These are phyloP conservation scores for Coelastrella sp. DNA, from an alignment of 139 green algal species.

Conservation along the genomic window DNA sequence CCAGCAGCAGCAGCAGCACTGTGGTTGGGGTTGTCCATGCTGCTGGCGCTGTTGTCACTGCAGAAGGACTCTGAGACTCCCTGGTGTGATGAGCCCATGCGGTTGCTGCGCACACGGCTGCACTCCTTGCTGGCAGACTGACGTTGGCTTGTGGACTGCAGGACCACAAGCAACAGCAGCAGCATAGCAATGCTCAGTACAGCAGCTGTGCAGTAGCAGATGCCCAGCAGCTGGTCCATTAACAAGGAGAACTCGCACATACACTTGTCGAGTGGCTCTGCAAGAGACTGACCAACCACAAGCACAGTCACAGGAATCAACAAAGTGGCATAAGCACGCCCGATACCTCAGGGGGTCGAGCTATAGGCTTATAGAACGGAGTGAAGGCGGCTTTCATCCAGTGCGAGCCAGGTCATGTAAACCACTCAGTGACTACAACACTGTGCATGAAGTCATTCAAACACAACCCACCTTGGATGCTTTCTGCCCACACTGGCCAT, in stretches of 20 bases:
- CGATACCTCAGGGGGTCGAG: too few species aligned
- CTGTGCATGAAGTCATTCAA: background rate
- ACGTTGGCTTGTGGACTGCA: background rate
- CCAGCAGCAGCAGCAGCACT: slow-evolving; percentile 3
- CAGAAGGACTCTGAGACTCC: background rate
- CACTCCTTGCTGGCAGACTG: slow-evolving; percentile 3
- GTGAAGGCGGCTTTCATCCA: too few species aligned
- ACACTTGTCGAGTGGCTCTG: too few species aligned
- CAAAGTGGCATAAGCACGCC: too few species aligned
- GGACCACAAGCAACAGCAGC: background rate
- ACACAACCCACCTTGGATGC: background rate
- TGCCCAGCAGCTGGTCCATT: too few species aligned
- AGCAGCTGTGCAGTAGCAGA: background rate
- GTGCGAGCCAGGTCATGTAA: too few species aligned
- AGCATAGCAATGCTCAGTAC: background rate
- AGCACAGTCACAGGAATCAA: too few species aligned
- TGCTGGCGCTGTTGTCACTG: slow-evolving; percentile 41
- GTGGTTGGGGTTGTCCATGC: slow-evolving; percentile 29
- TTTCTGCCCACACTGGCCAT: background rate
- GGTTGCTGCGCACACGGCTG: slow-evolving; percentile 40
- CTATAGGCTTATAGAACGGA: too few species aligned
- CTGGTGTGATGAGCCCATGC: background rate
- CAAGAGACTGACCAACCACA: too few species aligned
- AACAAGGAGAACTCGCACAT: too few species aligned
- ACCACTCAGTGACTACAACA: too few species aligned